These are phyloP conservation scores for Erodium chrysanthum DNA, from an alignment of 441 rosid species.

Conservation along the genomic window DNA sequence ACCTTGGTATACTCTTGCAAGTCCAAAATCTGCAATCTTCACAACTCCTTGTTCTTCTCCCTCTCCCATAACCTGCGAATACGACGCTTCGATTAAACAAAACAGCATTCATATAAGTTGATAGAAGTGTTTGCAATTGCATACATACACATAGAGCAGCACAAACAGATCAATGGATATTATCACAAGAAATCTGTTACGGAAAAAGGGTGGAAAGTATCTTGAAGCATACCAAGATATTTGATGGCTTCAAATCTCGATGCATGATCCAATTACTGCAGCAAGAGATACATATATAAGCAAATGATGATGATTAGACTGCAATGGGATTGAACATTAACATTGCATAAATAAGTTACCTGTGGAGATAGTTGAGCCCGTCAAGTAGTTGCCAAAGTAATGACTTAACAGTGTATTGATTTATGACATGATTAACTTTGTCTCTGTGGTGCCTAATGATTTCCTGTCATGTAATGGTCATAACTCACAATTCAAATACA, in stretches of 20 bases:
- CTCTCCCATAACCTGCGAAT: constrained; percentile 59
- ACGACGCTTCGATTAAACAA: neutral
- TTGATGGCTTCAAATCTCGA: constrained; percentile 92
- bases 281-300: neutral
- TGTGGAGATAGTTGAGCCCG: constrained; percentile 85
- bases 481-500: neutral
- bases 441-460: constrained; percentile 87
- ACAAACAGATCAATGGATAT: neutral
- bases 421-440: constrained; percentile 52
- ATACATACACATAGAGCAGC: neutral
- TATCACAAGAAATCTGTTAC: neutral
- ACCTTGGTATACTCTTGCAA: constrained; percentile 87
- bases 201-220: neutral
- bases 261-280: constrained; percentile 90
- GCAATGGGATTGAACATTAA: neutral
- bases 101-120: neutral
- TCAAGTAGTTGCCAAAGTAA: constrained; percentile 95
- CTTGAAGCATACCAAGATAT: constrained; percentile 54
- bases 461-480: constrained; percentile 26
- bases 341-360: constrained; percentile 14
- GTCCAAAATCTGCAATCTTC: constrained; percentile 94
- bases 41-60: constrained; percentile 89
- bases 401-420: constrained; percentile 79
- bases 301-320: neutral
- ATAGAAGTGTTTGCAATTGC: neutral